A percentile compares a stretch with the other conserved stretches of the same genome.
Conservation (phyloP, 2,329 filamentous ascomycete genomes). For the Phaeosphaeriaceae sp. region DNA sequence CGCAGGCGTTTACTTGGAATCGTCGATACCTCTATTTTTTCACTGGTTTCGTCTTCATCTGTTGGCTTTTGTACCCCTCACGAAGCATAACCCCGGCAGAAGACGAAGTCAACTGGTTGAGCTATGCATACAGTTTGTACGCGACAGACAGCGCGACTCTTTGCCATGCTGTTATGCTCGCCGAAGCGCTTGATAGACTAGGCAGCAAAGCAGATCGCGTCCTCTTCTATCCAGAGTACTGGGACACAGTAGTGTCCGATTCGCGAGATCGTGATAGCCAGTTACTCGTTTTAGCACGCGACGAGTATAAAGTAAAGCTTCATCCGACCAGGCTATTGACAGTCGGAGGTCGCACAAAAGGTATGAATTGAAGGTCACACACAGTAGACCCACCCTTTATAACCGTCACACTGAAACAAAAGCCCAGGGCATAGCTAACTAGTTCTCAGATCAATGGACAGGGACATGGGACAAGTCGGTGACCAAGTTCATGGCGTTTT, state of each 20-base stretch:
- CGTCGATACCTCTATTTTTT: constrained; percentile 40
- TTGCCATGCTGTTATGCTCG: constrained; percentile 54
- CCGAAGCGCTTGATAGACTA: constrained; percentile 51
- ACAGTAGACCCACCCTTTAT: constrained; percentile 7
- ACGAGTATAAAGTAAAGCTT: constrained; percentile 58
- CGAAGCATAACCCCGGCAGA: constrained; percentile 9
- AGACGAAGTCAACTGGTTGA: constrained; percentile 45
- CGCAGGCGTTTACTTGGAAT: constrained; percentile 26
- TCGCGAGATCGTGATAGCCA: constrained; percentile 50
- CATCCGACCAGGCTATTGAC: constrained; percentile 54
- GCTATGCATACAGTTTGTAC: constrained; percentile 53
- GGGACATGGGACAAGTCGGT: constrained; percentile 68
- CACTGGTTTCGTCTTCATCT: constrained; percentile 33
- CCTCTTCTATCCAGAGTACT: constrained; percentile 53
- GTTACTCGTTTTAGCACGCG: constrained; percentile 56
- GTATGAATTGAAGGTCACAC: constrained; percentile 27
- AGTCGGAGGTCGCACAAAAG: constrained; percentile 42
- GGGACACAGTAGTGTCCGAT: constrained; percentile 40
- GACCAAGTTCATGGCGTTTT: constrained; percentile 73
- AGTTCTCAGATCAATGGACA: constrained; percentile 39
- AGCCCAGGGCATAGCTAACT: constrained; percentile 20
- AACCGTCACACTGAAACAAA: constrained; percentile 10
- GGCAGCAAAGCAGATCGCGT: constrained; percentile 55
- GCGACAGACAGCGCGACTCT: constrained; percentile 51
- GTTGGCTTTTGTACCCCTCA: constrained; percentile 35